Conservation (phyloP, 495 filamentous ascomycete species). For the Aspergillus mulundensis region DNA sequence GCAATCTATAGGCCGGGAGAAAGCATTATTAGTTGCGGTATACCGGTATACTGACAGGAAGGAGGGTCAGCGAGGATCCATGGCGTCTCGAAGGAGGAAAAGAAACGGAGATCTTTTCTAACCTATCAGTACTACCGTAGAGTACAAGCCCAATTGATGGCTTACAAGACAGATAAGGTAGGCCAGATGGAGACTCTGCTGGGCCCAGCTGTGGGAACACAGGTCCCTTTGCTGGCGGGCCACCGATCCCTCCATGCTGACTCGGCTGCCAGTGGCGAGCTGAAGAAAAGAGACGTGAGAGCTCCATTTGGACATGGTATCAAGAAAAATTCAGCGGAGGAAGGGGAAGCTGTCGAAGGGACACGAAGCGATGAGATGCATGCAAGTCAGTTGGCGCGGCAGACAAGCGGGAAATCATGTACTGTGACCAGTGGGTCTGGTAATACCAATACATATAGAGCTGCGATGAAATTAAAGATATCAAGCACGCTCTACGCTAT, state of each 20-base stretch:
- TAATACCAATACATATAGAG: background rate
- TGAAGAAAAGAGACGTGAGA: slow-evolving; percentile 7
- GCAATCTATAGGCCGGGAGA: slow-evolving; percentile 11
- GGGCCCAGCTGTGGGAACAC: slow-evolving; percentile 11
- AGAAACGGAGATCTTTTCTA: slow-evolving; percentile 15
- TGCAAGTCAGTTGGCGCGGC: slow-evolving; percentile 11
- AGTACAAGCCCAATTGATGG: slow-evolving; percentile 7
- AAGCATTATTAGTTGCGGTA: slow-evolving; percentile 21
- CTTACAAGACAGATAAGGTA: slow-evolving; percentile 5
- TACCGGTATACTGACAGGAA: slow-evolving; percentile 21
- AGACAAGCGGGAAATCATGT: background rate
- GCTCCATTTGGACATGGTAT: slow-evolving; percentile 10
- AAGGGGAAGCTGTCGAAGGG: slow-evolving; percentile 8
- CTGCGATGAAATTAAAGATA: too few species aligned
- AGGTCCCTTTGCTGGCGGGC: slow-evolving; percentile 12
- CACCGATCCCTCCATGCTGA: slow-evolving; percentile 16
- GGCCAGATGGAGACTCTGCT: slow-evolving; percentile 13
- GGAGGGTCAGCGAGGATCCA: slow-evolving; percentile 18
- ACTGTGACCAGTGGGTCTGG: slow-evolving; percentile 3
- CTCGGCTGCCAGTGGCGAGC: slow-evolving; percentile 13
- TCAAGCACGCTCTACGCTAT: too few species aligned
- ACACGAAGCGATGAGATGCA: slow-evolving; percentile 14
- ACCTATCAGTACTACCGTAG: slow-evolving; percentile 2
- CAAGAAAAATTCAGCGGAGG: slow-evolving; percentile 3
- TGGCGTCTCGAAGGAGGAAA: slow-evolving; percentile 18